These are phyloP conservation scores for Xylaria sp. DNA, from an alignment of 2,329 filamentous ascomycete species.

Conservation along the genomic window DNA sequence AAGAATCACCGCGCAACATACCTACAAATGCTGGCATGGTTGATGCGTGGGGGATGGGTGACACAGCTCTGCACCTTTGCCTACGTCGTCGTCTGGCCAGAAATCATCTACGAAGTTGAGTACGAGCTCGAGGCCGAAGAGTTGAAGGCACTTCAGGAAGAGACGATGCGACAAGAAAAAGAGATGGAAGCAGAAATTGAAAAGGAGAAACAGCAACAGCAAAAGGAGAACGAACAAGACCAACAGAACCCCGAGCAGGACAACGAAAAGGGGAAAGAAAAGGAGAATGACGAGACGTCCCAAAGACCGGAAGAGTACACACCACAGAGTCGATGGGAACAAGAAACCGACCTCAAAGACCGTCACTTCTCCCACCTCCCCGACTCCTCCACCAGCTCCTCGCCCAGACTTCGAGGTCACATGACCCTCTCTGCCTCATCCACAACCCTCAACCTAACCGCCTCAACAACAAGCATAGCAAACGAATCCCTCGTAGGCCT, in stretches of 20 bases:
- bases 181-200: not conserved
- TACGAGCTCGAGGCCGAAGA: constrained; percentile 64
- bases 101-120: constrained; percentile 76
- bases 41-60: constrained; percentile 88
- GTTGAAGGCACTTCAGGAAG: constrained; percentile 31
- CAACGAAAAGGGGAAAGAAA: constrained; percentile 10
- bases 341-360: constrained; percentile 10
- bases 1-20: constrained; percentile 84
- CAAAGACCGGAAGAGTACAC: constrained; percentile 2
- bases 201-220: constrained; percentile 8
- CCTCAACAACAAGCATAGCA: constrained; percentile 1
- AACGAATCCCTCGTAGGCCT: not conserved
- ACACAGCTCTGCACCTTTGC: constrained; percentile 88
- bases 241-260: constrained; percentile 5
- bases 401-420: constrained; percentile 7
- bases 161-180: constrained; percentile 18
- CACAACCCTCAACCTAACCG: constrained; percentile 9
- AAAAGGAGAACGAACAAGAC: constrained; percentile 1
- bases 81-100: constrained; percentile 77
- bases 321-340: constrained; percentile 6
- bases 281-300: constrained; percentile 2
- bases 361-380: constrained; percentile 11
- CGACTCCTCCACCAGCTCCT: constrained; percentile 13
- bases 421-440: constrained; percentile 13
- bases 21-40: constrained; percentile 86